Evolutionary conservation across 1,284 basidiomycete genomes (phyloP).

Genomic region (Schizophyllum amplum): DNA sequence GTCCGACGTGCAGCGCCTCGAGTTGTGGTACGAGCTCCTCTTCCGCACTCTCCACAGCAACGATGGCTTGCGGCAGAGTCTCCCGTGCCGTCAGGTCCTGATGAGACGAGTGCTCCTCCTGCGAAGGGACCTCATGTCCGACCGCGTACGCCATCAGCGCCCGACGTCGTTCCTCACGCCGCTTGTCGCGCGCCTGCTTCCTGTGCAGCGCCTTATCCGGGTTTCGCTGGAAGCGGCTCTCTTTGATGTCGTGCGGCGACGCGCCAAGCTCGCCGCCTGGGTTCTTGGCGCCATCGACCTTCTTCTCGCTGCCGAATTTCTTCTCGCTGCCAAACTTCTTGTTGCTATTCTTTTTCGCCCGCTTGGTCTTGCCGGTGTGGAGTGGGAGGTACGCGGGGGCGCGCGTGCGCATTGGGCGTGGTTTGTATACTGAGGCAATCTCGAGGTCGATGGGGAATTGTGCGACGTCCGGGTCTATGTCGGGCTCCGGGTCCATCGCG

Average conservation of each 20-base stretch:
- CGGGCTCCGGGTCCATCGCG: conserved; percentile 36
- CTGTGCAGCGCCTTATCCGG: conserved; percentile 26
- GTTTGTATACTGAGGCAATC: conserved; percentile 64
- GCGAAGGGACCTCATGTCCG: not conserved
- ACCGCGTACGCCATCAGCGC: conserved; percentile 21
- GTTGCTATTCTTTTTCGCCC: conserved; percentile 28
- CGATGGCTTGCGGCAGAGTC: no score
- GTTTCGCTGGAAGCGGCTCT: conserved; percentile 5
- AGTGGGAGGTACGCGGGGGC: conserved; percentile 20
- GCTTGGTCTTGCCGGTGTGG: conserved; percentile 25
- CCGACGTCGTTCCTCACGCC: conserved; percentile 29
- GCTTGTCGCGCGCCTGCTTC: conserved; percentile 42
- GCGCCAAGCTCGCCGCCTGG: not conserved
- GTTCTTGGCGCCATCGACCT: not conserved
- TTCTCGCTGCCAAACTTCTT: conserved; percentile 5
- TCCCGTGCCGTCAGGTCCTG: not conserved
- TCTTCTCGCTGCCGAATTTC: conserved; percentile 1
- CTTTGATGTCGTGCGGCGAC: conserved; percentile 2
- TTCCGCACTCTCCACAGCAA: conserved; percentile 12
- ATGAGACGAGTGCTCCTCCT: not conserved
- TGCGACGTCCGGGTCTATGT: conserved; percentile 10
- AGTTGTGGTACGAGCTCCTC: conserved; percentile 19
- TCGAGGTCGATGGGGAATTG: conserved; percentile 46
- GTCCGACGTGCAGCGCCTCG: conserved; percentile 24
- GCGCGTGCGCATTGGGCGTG: conserved; percentile 50